Evolutionary conservation across 176 grass and related monocot species (phyloP).

Genomic region (Bolboschoenus planiculmis): DNA sequence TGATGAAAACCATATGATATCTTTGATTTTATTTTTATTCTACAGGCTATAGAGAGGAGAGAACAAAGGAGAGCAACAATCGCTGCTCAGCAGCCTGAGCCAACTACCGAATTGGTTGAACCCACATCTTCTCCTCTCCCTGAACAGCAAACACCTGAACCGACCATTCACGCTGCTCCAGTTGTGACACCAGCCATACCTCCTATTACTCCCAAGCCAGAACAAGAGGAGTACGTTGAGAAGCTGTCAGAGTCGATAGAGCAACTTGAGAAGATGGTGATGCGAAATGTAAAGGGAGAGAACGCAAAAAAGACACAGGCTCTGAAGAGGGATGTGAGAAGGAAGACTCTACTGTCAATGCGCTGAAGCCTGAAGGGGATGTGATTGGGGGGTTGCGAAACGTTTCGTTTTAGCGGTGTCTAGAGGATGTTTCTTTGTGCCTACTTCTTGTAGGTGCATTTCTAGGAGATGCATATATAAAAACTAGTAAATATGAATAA

Average conservation of each 20-base stretch:
- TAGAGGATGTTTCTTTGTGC: not conserved
- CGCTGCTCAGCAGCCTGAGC: not conserved
- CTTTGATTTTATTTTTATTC: not conserved
- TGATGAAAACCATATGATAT: not conserved
- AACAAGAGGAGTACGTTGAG: not conserved
- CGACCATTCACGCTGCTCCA: not conserved
- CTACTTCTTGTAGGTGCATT: conserved; percentile 5
- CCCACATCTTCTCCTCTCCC: not conserved
- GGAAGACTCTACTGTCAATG: conserved; percentile 1
- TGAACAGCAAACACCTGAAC: not conserved
- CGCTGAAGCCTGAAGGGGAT: conserved; percentile 16
- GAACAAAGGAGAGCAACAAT: conserved; percentile 8
- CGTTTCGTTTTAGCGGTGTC: not conserved
- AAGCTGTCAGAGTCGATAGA: conserved; percentile 12
- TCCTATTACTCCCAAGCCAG: not conserved
- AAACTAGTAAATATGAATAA: not conserved
- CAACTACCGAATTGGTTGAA: not conserved
- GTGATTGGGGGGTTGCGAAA: not conserved
- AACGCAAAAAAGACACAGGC: not conserved
- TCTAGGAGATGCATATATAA: not conserved
- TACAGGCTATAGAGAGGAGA: conserved; percentile 15
- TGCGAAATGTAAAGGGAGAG: not conserved
- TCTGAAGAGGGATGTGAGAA: not conserved
- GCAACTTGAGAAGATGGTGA: conserved; percentile 18
- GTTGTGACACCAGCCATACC: not conserved